phyloP scores from a whole-genome alignment of 805 yeast species.

The Cyberlindnera suaveolens region DNA sequence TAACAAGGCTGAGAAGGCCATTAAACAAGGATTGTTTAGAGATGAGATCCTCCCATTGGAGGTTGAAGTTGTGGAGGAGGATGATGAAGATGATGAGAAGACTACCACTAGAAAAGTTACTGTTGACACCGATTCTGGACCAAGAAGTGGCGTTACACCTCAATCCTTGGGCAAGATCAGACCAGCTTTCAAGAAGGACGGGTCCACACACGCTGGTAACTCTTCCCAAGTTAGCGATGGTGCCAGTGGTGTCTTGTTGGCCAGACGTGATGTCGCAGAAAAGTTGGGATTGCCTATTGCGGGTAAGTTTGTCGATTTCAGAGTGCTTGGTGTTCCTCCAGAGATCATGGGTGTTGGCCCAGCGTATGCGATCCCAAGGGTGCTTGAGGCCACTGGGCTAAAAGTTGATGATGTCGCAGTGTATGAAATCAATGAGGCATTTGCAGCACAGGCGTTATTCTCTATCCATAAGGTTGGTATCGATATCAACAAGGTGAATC shows the following conservation, averaged over 20 bases:
- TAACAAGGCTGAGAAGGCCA: conserved; percentile 76
- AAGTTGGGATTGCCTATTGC: conserved; percentile 61
- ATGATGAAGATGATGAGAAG: conserved; percentile 48
- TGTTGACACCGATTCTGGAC: conserved; percentile 80
- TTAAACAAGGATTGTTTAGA: conserved; percentile 64
- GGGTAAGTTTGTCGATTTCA: conserved; percentile 76
- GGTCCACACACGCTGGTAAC: conserved; percentile 92
- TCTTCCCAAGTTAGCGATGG: conserved; percentile 96
- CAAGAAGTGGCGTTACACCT: conserved; percentile 80
- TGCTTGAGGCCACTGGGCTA: conserved; percentile 57
- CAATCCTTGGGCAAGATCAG: conserved; percentile 65
- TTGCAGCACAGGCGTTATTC: conserved; percentile 89
- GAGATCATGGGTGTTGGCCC: conserved; percentile 98
- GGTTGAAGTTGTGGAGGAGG: conserved; percentile 49
- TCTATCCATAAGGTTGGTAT: conserved; percentile 62
- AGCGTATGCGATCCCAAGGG: conserved; percentile 87
- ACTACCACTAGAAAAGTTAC: conserved; percentile 23
- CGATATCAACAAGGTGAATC: conserved; percentile 69
- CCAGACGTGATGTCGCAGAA: conserved; percentile 82
- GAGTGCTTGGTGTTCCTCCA: conserved; percentile 91
- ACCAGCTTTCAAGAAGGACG: conserved; percentile 80
- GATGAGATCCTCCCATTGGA: conserved; percentile 85
- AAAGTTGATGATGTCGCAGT: conserved; percentile 60
- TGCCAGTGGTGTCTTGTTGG: conserved; percentile 82
- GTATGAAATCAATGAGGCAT: conserved; percentile 92